Percentiles rank a stretch among this genome's conserved stretches.
phyloP scores from a whole-genome alignment of 164 flowering plant species.

The Hamamelis virginiana region DNA sequence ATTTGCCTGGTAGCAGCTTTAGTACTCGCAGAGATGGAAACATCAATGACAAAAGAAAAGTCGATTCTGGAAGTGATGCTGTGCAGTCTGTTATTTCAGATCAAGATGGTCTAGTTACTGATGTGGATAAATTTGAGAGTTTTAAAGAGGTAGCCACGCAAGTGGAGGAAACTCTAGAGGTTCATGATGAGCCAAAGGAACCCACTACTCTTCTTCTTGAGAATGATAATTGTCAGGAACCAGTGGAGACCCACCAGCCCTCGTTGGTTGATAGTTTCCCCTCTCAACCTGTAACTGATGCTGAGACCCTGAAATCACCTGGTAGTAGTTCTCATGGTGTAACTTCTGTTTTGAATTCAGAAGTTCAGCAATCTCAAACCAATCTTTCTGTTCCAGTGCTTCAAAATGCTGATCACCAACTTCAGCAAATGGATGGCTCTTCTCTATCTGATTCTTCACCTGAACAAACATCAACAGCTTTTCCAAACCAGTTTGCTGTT shows the following conservation, averaged over 20 bases:
- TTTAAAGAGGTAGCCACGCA: conserved; percentile 15
- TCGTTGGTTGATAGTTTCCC: not conserved
- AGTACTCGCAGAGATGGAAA: conserved; percentile 16
- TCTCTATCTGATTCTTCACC: conserved; percentile 12
- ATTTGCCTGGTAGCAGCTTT: conserved; percentile 15
- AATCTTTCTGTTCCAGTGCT: conserved; percentile 10
- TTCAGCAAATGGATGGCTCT: conserved; percentile 20
- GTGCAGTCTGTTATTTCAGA: conserved; percentile 12
- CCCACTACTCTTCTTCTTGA: not conserved
- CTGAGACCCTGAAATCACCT: conserved; percentile 7
- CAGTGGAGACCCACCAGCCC: conserved; percentile 11
- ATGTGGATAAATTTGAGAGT: conserved; percentile 17
- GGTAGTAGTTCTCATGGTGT: conserved; percentile 13
- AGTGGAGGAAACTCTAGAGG: conserved; percentile 12
- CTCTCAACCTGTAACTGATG: conserved; percentile 10
- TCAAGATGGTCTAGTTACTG: conserved; percentile 27
- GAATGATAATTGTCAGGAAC: conserved; percentile 10
- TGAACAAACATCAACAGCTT: conserved; percentile 15
- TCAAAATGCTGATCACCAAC: conserved; percentile 18
- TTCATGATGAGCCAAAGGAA: conserved; percentile 15
- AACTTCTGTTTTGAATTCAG: conserved; percentile 4
- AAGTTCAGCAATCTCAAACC: conserved; percentile 13
- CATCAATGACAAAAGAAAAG: conserved; percentile 21
- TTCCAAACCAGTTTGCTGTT: conserved; percentile 19
- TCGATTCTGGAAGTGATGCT: conserved; percentile 14